These are phyloP conservation scores for Caryopteris hybrid DNA, from an alignment of 305 asterid genomes.

Conservation along the genomic window DNA sequence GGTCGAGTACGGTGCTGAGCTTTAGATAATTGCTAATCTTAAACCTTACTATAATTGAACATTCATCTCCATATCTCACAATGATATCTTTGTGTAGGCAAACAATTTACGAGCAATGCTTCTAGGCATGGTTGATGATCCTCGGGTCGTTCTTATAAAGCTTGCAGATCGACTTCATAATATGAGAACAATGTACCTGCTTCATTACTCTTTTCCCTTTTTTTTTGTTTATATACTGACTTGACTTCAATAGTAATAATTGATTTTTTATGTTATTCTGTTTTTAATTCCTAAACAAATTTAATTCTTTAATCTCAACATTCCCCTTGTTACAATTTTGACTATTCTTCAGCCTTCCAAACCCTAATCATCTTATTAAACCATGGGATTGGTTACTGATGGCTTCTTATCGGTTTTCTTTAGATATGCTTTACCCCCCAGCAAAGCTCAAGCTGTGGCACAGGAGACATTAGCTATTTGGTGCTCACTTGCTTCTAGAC, in stretches of 20 bases:
- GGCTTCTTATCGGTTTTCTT: conserved; percentile 15
- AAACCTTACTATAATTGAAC: conserved; percentile 6
- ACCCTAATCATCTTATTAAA: conserved; percentile 7
- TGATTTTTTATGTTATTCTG: not conserved
- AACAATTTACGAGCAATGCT: conserved; percentile 93
- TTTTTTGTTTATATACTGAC: conserved; percentile 13
- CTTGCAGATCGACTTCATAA: conserved; percentile 99
- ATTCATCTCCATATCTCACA: conserved; percentile 1
- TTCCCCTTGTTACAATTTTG: not conserved
- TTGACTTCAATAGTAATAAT: not conserved
- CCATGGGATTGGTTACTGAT: conserved; percentile 7
- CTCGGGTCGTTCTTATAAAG: conserved; percentile 96
- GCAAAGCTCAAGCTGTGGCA: conserved; percentile 92
- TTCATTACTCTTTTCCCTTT: conserved; percentile 4
- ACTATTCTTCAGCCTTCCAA: conserved; percentile 8
- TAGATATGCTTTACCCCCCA: conserved; percentile 83
- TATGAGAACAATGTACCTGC: conserved; percentile 89
- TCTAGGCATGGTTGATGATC: conserved; percentile 98
- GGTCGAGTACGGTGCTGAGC: not conserved
- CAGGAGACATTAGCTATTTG: conserved; percentile 90
- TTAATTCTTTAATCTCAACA: not conserved
- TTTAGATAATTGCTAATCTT: not conserved
- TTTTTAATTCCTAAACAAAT: not conserved
- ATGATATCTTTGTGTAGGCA: conserved; percentile 50
- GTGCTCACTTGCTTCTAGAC: conserved; percentile 96